phyloP scores from a whole-genome alignment of 768 basidiomycete genomes.

The Trametes meyenii region DNA sequence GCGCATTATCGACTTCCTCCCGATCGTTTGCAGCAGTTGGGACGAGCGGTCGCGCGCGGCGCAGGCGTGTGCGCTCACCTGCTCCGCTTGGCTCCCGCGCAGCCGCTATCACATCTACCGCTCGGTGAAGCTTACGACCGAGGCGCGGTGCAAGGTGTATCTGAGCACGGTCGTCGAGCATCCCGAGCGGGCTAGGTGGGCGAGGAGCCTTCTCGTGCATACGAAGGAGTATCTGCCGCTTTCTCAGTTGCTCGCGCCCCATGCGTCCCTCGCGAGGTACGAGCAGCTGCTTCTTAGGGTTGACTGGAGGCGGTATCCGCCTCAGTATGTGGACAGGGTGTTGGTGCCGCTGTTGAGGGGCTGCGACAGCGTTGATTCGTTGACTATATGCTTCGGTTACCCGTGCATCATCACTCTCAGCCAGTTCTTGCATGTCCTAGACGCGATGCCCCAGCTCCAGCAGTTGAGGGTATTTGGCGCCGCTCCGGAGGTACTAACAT shows the following conservation, averaged over 20 bases:
- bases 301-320: neutral
- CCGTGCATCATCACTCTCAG: neutral
- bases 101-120: neutral
- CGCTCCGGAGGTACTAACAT: neutral
- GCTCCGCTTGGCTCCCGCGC: slow-evolving; percentile 1
- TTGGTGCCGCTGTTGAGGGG: neutral
- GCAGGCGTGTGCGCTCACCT: neutral
- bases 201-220: neutral
- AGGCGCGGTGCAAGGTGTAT: neutral
- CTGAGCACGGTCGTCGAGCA: neutral
- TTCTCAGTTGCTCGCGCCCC: neutral
- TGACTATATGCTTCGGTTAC: neutral
- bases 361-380: neutral
- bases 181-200: neutral
- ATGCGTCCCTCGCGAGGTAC: neutral
- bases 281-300: neutral
- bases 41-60: neutral
- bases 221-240: neutral
- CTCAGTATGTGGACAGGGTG: neutral
- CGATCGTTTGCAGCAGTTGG: neutral
- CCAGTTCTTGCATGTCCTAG: neutral
- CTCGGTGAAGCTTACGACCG: neutral
- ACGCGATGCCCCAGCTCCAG: neutral
- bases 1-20: neutral
- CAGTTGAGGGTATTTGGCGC: neutral